Evolutionary conservation across 1,284 basidiomycete species (phyloP).

Genomic region (Laetiporus sulphureus): DNA sequence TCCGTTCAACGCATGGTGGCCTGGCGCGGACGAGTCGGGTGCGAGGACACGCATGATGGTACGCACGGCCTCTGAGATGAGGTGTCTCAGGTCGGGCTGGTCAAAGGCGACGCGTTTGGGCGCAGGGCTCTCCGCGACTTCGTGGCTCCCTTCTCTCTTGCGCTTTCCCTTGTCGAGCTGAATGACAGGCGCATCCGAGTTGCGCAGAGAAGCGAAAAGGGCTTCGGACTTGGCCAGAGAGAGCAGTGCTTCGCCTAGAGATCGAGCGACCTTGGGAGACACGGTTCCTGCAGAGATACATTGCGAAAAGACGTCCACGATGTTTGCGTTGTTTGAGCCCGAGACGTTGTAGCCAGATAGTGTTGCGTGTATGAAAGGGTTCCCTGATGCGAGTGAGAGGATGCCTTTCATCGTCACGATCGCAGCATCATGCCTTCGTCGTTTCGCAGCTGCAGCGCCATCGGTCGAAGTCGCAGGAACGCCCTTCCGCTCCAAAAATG

Average conservation of each 20-base stretch:
- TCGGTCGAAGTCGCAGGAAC: background rate
- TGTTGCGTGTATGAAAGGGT: conserved; percentile 45
- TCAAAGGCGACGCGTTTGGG: conserved; percentile 37
- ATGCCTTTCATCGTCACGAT: conserved; percentile 56
- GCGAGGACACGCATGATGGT: conserved; percentile 43
- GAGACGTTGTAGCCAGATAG: conserved; percentile 45
- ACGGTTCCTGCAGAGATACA: conserved; percentile 42
- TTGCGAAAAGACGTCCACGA: conserved; percentile 47
- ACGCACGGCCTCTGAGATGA: conserved; percentile 51
- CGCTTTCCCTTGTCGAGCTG: conserved; percentile 61
- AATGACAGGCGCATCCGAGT: conserved; percentile 50
- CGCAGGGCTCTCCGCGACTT: conserved; percentile 18
- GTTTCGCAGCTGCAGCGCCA: conserved; percentile 6
- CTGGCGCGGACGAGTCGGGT: conserved; percentile 25
- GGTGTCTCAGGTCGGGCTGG: conserved; percentile 35
- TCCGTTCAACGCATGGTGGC: conserved; percentile 38
- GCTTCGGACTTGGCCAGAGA: conserved; percentile 54
- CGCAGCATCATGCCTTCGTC: conserved; percentile 47
- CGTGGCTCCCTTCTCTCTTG: conserved; percentile 43
- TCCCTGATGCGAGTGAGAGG: conserved; percentile 47
- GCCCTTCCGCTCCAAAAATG: background rate
- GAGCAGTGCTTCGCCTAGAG: conserved; percentile 52
- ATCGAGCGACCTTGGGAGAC: conserved; percentile 42
- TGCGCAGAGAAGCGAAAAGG: conserved; percentile 56
- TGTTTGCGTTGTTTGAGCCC: conserved; percentile 37